A percentile compares a stretch with the other conserved stretches of the same genome.
Conservation (phyloP, 257 asterid genomes). For the Plantago elongata region DNA sequence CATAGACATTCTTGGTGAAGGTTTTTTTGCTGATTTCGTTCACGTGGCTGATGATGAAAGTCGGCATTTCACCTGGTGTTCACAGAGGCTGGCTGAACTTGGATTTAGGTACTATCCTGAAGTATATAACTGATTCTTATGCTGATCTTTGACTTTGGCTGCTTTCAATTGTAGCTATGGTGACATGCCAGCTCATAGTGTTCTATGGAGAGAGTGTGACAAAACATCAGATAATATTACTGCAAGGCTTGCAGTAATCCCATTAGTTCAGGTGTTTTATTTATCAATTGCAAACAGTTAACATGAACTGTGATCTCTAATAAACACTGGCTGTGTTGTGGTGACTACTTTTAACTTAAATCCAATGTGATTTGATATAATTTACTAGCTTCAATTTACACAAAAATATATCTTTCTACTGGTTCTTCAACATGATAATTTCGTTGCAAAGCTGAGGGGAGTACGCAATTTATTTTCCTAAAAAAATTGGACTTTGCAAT, state of each 20-base stretch:
- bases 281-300: neutral
- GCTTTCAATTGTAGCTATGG: conserved; percentile 54
- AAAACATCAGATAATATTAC: conserved; percentile 77
- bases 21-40: conserved; percentile 92
- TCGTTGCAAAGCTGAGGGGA: too few species aligned
- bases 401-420: too few species aligned
- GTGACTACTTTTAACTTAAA: too few species aligned
- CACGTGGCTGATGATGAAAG: conserved; percentile 97
- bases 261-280: conserved; percentile 74
- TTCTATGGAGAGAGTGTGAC: conserved; percentile 93
- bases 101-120: conserved; percentile 56
- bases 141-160: conserved; percentile 18
- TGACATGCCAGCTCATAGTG: conserved; percentile 90
- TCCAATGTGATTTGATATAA: too few species aligned
- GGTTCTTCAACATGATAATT: too few species aligned
- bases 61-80: conserved; percentile 93
- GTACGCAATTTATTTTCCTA: too few species aligned
- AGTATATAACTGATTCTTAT: conserved; percentile 13
- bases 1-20: conserved; percentile 66
- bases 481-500: too few species aligned
- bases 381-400: too few species aligned
- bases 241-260: conserved; percentile 90
- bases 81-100: conserved; percentile 82
- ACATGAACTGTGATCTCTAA: neutral
- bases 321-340: neutral